phyloP scores from a whole-genome alignment of 108 stramenopile genomes.

The Nannochloropsis oceanica region DNA sequence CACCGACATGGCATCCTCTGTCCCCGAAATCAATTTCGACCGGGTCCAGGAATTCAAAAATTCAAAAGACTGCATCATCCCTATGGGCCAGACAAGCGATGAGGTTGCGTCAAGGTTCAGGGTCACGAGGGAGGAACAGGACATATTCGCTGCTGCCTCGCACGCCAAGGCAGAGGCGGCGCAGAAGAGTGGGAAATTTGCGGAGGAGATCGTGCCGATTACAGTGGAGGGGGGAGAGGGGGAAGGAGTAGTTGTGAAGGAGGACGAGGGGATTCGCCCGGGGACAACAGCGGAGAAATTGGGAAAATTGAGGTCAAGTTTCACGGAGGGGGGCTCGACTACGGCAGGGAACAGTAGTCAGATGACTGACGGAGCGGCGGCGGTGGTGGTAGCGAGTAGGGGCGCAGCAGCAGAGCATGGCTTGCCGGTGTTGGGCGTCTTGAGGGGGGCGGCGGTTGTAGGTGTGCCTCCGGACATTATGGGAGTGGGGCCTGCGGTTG shows the following conservation, averaged over 20 bases:
- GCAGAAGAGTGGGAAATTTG: constrained; percentile 55
- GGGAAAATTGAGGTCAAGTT: constrained; percentile 60
- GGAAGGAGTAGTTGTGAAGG: constrained; percentile 27
- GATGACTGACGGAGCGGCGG: constrained; percentile 90
- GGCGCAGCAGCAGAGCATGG: constrained; percentile 48
- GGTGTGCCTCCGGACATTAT: constrained; percentile 79
- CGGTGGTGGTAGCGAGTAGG: constrained; percentile 70
- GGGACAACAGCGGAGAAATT: constrained; percentile 56
- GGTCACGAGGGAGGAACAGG: constrained; percentile 45
- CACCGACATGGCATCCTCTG: not conserved
- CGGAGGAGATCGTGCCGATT: constrained; percentile 70
- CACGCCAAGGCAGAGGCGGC: constrained; percentile 71
- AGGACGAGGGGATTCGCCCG: constrained; percentile 81
- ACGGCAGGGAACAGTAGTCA: constrained; percentile 68
- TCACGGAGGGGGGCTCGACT: constrained; percentile 60
- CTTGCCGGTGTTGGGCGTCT: constrained; percentile 58
- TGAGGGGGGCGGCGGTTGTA: constrained; percentile 56
- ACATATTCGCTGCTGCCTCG: constrained; percentile 56
- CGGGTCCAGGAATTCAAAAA: constrained; percentile 32
- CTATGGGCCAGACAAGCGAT: constrained; percentile 92
- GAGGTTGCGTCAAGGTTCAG: constrained; percentile 63
- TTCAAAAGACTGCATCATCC: constrained; percentile 72
- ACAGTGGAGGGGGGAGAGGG: constrained; percentile 29
- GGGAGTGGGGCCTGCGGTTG: constrained; percentile 84
- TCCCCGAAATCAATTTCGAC: constrained; percentile 4